phyloP scores from a whole-genome alignment of 2,329 filamentous ascomycete species.

The Pseudonectria foliicola region DNA sequence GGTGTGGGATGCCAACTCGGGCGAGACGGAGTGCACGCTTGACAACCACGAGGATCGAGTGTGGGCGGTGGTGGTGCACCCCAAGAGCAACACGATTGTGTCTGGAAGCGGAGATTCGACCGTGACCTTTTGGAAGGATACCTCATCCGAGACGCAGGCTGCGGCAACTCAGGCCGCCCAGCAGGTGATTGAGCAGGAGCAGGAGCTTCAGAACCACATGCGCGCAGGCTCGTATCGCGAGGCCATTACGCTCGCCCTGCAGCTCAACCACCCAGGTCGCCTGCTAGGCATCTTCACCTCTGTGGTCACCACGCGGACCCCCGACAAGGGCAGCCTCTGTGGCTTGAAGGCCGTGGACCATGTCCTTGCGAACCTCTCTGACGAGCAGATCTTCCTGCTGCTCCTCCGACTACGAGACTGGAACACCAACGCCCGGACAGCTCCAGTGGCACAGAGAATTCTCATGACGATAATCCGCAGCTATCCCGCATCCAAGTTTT shows the following conservation, averaged over 20 bases:
- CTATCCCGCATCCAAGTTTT: conserved; percentile 72
- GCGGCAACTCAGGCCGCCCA: conserved; percentile 67
- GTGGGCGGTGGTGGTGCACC: conserved; percentile 76
- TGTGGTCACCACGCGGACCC: conserved; percentile 58
- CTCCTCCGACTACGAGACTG: conserved; percentile 83
- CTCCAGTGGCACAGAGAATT: conserved; percentile 77
- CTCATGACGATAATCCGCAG: conserved; percentile 71
- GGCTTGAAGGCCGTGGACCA: conserved; percentile 70
- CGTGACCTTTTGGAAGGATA: conserved; percentile 93
- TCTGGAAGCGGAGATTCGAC: conserved; percentile 91
- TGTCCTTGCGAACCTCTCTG: conserved; percentile 69
- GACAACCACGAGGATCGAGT: conserved; percentile 97
- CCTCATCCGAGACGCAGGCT: conserved; percentile 70
- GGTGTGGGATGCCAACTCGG: conserved; percentile 83
- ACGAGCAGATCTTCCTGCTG: conserved; percentile 79
- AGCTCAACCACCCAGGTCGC: conserved; percentile 88
- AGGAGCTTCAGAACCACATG: conserved; percentile 89
- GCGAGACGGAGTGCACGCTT: conserved; percentile 80
- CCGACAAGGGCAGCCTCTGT: conserved; percentile 56
- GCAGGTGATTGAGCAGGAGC: conserved; percentile 84
- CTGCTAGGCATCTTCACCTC: conserved; percentile 77
- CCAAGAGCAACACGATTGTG: conserved; percentile 64
- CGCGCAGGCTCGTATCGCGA: conserved; percentile 82
- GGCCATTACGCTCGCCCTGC: conserved; percentile 83
- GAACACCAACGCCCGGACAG: conserved; percentile 92